These are phyloP conservation scores for Tetrastigma voinierianum DNA, from an alignment of 164 flowering plant species.

Conservation along the genomic window DNA sequence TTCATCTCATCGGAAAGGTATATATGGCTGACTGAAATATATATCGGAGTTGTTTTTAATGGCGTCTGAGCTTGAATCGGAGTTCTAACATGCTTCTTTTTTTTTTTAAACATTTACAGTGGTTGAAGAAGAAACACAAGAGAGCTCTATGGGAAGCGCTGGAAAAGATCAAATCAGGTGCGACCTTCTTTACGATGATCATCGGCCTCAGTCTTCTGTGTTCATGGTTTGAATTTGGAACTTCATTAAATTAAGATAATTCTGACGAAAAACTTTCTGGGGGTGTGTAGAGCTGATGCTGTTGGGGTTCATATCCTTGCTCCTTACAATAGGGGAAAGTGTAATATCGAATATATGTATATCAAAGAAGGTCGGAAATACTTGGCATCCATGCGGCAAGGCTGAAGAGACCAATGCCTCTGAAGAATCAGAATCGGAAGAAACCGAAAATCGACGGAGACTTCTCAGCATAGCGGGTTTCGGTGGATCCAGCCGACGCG, in stretches of 20 bases:
- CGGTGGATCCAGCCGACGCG: slow-evolving; percentile 24
- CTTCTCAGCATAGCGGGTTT: slow-evolving; percentile 28
- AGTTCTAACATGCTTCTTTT: not conserved
- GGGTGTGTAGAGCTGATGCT: slow-evolving; percentile 61
- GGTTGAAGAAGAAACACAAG: slow-evolving; percentile 52
- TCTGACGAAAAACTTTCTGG: too few species aligned
- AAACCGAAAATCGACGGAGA: slow-evolving; percentile 24
- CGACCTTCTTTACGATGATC: not conserved
- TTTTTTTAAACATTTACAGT: slow-evolving; percentile 35
- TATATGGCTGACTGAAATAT: too few species aligned
- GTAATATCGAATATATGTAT: slow-evolving; percentile 43
- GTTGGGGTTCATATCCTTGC: slow-evolving; percentile 67
- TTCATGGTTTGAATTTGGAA: not conserved
- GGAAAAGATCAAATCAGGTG: slow-evolving; percentile 70
- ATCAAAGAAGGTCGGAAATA: slow-evolving; percentile 26
- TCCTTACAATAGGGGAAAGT: slow-evolving; percentile 43
- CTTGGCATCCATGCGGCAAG: slow-evolving; percentile 54
- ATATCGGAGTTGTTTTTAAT: not conserved
- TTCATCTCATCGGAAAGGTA: slow-evolving; percentile 68
- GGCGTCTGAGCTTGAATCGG: not conserved
- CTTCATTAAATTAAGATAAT: too few species aligned
- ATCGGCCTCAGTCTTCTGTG: not conserved
- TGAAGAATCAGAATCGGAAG: not conserved
- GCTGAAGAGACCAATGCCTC: slow-evolving; percentile 3
- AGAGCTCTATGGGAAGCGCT: slow-evolving; percentile 58